Evolutionary conservation across 2,329 filamentous ascomycete genomes (phyloP).

Genomic region (Aquanectria penicillioides): DNA sequence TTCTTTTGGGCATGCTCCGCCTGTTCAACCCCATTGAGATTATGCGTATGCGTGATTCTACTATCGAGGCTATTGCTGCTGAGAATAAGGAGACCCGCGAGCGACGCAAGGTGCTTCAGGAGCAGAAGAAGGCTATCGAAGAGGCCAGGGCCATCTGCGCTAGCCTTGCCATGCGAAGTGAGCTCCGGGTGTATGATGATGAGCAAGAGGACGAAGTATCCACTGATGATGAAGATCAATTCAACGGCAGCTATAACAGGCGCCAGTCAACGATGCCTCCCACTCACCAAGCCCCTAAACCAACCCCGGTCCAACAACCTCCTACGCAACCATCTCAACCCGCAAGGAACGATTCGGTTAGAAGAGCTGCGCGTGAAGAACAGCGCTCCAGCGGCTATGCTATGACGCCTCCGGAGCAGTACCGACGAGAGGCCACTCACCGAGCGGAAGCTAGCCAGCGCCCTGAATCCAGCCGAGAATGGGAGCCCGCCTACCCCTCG

Average conservation of each 20-base stretch:
- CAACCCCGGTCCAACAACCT: conserved; percentile 18
- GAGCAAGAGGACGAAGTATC: conserved; percentile 46
- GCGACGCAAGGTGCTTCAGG: conserved; percentile 57
- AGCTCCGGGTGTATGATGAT: conserved; percentile 54
- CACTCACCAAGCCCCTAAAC: conserved; percentile 22
- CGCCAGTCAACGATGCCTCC: conserved; percentile 34
- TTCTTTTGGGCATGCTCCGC: conserved; percentile 61
- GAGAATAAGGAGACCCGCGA: conserved; percentile 65
- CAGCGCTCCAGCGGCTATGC: conserved; percentile 36
- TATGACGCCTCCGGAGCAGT: conserved; percentile 18
- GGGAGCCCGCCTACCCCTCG: conserved; percentile 43
- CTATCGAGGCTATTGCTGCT: conserved; percentile 61
- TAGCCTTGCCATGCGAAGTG: conserved; percentile 62
- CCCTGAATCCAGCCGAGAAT: conserved; percentile 36
- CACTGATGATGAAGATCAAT: conserved; percentile 46
- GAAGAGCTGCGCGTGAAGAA: conserved; percentile 37
- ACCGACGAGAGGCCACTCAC: conserved; percentile 13
- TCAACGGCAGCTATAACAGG: conserved; percentile 19
- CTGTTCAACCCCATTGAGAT: conserved; percentile 64
- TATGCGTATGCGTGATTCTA: conserved; percentile 55
- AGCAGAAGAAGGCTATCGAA: conserved; percentile 61
- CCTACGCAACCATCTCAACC: conserved; percentile 18
- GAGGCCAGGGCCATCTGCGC: conserved; percentile 61
- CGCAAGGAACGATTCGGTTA: conserved; percentile 31
- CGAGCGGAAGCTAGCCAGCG: conserved; percentile 6